Evolutionary conservation across 148 eudicot genomes (phyloP).

Genomic region (Fallopia convolvulus): DNA sequence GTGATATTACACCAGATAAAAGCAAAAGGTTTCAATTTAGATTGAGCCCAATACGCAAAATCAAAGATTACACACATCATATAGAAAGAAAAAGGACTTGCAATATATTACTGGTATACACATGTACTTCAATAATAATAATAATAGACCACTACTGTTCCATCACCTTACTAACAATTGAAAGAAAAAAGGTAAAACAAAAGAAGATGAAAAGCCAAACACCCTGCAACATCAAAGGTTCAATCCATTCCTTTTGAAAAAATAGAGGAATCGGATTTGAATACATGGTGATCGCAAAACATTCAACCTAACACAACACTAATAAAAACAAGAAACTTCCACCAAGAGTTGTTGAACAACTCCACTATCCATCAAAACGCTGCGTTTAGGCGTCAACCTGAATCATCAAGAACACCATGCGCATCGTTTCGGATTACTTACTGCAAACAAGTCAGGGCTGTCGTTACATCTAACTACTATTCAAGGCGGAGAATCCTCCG

Average conservation of each 20-base stretch:
- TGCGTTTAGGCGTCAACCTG: background rate
- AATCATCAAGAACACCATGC: background rate
- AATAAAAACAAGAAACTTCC: background rate
- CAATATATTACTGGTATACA: background rate
- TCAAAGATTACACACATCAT: background rate
- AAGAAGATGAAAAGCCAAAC: background rate
- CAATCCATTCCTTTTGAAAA: constrained; percentile 13
- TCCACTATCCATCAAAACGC: background rate
- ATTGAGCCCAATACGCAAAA: background rate
- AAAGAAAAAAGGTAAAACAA: background rate
- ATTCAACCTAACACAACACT: background rate
- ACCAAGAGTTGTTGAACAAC: background rate
- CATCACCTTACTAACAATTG: background rate
- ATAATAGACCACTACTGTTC: background rate
- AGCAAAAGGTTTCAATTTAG: too few relatives aligned
- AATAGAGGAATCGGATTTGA: constrained; percentile 8
- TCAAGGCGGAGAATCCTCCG: background rate
- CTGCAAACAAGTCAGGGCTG: background rate
- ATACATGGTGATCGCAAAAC: background rate
- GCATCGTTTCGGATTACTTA: background rate
- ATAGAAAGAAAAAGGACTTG: background rate
- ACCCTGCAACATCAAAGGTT: background rate
- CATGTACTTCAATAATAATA: background rate
- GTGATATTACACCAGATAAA: too few relatives aligned
- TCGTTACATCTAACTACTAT: background rate